phyloP scores from a whole-genome alignment of 768 basidiomycete species.

The Termitomyces sp. region DNA sequence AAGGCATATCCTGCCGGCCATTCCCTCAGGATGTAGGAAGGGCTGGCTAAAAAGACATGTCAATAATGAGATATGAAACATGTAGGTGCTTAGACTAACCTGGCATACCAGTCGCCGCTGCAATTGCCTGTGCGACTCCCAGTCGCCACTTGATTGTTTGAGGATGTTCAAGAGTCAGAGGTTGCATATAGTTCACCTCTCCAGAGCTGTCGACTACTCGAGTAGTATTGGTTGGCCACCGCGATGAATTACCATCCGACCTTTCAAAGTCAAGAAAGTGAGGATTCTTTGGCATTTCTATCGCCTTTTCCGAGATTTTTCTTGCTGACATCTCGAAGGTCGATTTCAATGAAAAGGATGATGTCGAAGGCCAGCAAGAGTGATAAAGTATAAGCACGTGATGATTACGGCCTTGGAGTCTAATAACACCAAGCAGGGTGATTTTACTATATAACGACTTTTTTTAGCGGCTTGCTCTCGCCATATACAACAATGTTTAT shows the following conservation, averaged over 20 bases:
- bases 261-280: slow-evolving; percentile 55
- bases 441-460: background rate
- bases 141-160: slow-evolving; percentile 58
- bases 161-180: slow-evolving; percentile 46
- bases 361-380: background rate
- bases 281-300: slow-evolving; percentile 47
- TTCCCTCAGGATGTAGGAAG: slow-evolving; percentile 53
- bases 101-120: slow-evolving; percentile 41
- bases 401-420: background rate
- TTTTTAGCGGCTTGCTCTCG: background rate
- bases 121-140: slow-evolving; percentile 38
- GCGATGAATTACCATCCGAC: slow-evolving; percentile 52
- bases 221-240: slow-evolving; percentile 59
- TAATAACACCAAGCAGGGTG: slow-evolving; percentile 10
- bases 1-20: slow-evolving; percentile 72
- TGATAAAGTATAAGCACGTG: slow-evolving; percentile 4
- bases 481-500: background rate
- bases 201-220: slow-evolving; percentile 54
- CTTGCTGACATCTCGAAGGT: slow-evolving; percentile 24
- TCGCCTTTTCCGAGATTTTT: slow-evolving; percentile 22
- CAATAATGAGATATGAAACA: slow-evolving; percentile 1
- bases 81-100: slow-evolving; percentile 33
- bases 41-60: slow-evolving; percentile 37
- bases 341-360: background rate
- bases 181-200: slow-evolving; percentile 70